Conservation (phyloP, 1,284 basidiomycete genomes). For the Ustilago esculenta region DNA sequence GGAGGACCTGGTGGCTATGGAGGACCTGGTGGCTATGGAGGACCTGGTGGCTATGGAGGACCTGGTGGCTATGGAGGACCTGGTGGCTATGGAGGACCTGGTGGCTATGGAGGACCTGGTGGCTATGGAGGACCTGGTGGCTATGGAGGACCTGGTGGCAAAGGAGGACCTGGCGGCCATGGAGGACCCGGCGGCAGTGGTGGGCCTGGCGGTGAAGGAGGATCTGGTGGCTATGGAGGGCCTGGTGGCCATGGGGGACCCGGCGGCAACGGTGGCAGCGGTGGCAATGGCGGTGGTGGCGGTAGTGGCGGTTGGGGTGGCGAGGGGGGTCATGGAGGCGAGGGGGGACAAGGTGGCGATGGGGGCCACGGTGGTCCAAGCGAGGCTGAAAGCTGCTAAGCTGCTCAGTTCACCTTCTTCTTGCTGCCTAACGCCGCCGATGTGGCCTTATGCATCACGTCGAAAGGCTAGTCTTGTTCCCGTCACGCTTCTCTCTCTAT, state of each 20-base stretch:
- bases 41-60: constrained; percentile 3
- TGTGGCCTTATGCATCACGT: no score
- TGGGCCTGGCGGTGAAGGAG: constrained; percentile 9
- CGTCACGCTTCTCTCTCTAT: constrained; percentile 1
- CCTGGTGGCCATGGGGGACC: not conserved
- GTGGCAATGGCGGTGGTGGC: constrained; percentile 11
- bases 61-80: constrained; percentile 10
- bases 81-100: not conserved
- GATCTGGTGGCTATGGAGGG: constrained; percentile 3
- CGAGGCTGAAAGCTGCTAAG: not conserved
- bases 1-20: no score
- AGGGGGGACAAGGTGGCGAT: constrained; percentile 15
- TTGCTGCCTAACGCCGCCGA: no score
- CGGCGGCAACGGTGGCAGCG: constrained; percentile 7
- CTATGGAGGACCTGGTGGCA: constrained; percentile 6
- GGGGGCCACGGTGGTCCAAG: not conserved
- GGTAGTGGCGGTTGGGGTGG: constrained; percentile 3
- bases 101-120: not conserved
- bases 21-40: not conserved
- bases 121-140: constrained; percentile 6
- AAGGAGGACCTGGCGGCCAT: not conserved
- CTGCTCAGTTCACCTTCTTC: not conserved
- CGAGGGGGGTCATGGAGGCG: constrained; percentile 5
- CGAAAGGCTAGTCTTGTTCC: not conserved
- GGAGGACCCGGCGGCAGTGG: constrained; percentile 8